These are phyloP conservation scores for Gliomastix tumulicola DNA, from an alignment of 2,329 filamentous ascomycete genomes.

Conservation along the genomic window DNA sequence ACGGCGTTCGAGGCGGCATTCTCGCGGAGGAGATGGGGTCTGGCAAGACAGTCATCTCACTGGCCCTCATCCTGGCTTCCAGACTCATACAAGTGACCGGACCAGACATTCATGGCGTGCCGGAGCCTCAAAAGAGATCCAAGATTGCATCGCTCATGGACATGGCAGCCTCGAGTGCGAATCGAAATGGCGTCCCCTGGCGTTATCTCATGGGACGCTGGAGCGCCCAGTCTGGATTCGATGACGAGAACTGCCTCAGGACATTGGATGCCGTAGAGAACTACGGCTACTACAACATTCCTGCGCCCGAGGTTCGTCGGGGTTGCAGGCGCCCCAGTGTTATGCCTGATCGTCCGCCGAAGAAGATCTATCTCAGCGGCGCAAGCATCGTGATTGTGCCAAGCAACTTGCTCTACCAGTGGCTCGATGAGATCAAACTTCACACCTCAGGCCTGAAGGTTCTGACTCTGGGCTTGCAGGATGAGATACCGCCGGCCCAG, in stretches of 20 bases:
- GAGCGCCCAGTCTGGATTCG: constrained; percentile 31
- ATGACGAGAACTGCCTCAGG: constrained; percentile 48
- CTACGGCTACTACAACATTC: constrained; percentile 51
- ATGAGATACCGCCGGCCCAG: constrained; percentile 46
- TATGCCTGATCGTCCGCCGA: constrained; percentile 20
- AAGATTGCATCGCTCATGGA: constrained; percentile 59
- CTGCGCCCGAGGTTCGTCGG: constrained; percentile 28
- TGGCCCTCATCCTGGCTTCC: constrained; percentile 71
- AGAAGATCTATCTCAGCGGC: constrained; percentile 55
- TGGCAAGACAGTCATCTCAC: constrained; percentile 84
- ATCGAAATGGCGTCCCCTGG: constrained; percentile 64
- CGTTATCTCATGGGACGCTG: constrained; percentile 51
- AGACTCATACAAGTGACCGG: constrained; percentile 59
- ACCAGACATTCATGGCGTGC: constrained; percentile 50
- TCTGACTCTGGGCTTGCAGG: constrained; percentile 51
- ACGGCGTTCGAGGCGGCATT: constrained; percentile 68
- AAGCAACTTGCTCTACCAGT: constrained; percentile 76
- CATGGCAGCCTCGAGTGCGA: constrained; percentile 68
- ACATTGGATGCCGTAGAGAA: constrained; percentile 52
- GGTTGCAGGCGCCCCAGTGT: constrained; percentile 8
- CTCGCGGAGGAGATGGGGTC: constrained; percentile 74
- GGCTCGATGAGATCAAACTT: constrained; percentile 72
- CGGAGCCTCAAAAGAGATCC: constrained; percentile 27
- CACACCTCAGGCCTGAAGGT: constrained; percentile 64
- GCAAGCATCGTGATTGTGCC: constrained; percentile 76